These are phyloP conservation scores for Hagleromyces aurorensis DNA, from an alignment of 805 yeast species.

Conservation along the genomic window DNA sequence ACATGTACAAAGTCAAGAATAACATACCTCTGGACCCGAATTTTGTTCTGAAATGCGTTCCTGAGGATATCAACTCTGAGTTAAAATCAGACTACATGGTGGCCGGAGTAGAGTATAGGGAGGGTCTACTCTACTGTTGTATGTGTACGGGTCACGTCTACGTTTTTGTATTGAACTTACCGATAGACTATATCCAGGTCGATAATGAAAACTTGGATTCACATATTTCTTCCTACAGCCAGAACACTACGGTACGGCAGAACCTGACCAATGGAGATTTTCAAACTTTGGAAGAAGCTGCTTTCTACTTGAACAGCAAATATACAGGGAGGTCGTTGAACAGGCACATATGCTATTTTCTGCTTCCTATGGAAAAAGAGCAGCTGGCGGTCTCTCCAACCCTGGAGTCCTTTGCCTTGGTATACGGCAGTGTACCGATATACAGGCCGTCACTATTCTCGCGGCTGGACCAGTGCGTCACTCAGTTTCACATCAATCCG, in stretches of 20 bases:
- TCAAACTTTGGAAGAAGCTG: slow-evolving; percentile 10
- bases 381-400: slow-evolving; percentile 9
- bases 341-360: slow-evolving; percentile 18
- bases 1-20: slow-evolving; percentile 11
- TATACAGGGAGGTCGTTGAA: slow-evolving; percentile 13
- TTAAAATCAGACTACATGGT: slow-evolving; percentile 11
- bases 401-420: slow-evolving; percentile 5
- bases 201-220: slow-evolving; percentile 9
- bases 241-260: slow-evolving; percentile 1
- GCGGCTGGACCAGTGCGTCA: slow-evolving; percentile 14
- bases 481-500: slow-evolving; percentile 23
- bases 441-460: slow-evolving; percentile 19
- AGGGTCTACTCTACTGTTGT: slow-evolving; percentile 23
- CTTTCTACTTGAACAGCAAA: slow-evolving; percentile 7
- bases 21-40: slow-evolving; percentile 10
- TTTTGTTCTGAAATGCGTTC: slow-evolving; percentile 18
- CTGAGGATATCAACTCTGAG: slow-evolving; percentile 11
- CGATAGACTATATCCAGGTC: slow-evolving; percentile 18
- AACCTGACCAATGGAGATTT: slow-evolving; percentile 4
- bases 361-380: slow-evolving; percentile 15
- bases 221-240: slow-evolving; percentile 1
- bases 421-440: slow-evolving; percentile 7
- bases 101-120: slow-evolving; percentile 20
- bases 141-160: slow-evolving; percentile 19
- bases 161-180: slow-evolving; percentile 22